Percentiles rank a stretch among this genome's conserved stretches.
These are phyloP conservation scores for Auricularia sp. DNA, from an alignment of 768 basidiomycete species.

Conservation along the genomic window DNA sequence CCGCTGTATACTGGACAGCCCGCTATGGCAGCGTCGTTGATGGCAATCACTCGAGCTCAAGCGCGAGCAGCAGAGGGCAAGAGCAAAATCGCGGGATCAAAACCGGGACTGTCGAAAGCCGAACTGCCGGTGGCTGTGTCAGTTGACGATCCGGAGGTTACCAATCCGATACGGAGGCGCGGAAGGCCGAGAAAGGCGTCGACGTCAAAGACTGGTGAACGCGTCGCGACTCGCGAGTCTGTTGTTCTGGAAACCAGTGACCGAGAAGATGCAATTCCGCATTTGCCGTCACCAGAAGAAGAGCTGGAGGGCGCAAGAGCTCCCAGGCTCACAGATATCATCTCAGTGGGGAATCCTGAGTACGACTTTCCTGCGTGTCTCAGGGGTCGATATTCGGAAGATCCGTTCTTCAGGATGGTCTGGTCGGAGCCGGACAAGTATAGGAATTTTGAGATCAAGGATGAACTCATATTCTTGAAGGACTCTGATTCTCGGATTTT, in stretches of 20 bases:
- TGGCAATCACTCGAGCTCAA: background rate
- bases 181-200: no score
- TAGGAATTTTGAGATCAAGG: conserved; percentile 6
- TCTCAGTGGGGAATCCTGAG: conserved; percentile 4
- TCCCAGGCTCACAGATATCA: background rate
- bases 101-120: background rate
- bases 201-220: no score
- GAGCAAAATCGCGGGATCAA: background rate
- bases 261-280: no score
- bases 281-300: background rate
- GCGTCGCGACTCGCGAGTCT: no score
- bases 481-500: background rate
- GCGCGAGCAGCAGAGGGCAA: background rate
- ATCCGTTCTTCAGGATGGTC: conserved; percentile 20
- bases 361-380: conserved; percentile 10
- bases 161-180: no score
- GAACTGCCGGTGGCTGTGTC: background rate
- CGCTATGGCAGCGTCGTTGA: background rate
- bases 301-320: background rate
- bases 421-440: conserved; percentile 5
- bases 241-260: no score
- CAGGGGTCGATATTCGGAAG: conserved; percentile 10
- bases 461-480: conserved; percentile 8
- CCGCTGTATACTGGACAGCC: background rate
- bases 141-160: background rate